Evolutionary conservation across 306 rosid genomes (phyloP).

Genomic region (Heteromeles arbutifolia): DNA sequence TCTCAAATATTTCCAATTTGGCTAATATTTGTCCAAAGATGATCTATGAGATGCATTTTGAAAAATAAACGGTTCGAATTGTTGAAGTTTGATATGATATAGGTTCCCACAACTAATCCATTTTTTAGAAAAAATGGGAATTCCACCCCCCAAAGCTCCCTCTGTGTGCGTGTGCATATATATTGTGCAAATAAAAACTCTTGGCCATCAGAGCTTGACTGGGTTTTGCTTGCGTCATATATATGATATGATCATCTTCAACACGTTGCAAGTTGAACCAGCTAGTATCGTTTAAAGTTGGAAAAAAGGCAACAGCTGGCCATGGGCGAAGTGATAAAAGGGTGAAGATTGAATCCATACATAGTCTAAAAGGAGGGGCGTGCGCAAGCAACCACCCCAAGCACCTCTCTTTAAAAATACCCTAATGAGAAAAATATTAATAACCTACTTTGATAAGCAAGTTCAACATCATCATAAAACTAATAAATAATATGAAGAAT

Average conservation of each 20-base stretch:
- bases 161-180: too few species aligned
- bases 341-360: neutral
- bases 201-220: neutral
- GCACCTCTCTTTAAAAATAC: neutral
- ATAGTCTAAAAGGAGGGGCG: neutral
- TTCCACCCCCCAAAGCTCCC: too few species aligned
- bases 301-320: neutral
- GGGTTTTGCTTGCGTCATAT: neutral
- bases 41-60: too few species aligned
- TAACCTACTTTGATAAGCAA: neutral
- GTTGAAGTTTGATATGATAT: too few species aligned
- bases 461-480: too few species aligned
- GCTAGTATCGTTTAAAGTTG: neutral
- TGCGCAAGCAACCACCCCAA: neutral
- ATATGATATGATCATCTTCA: neutral
- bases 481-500: too few species aligned
- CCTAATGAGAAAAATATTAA: neutral
- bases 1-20: too few species aligned
- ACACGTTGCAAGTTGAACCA: neutral
- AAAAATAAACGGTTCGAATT: too few species aligned
- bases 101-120: too few species aligned
- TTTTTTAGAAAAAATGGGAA: too few species aligned
- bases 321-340: neutral
- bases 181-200: neutral
- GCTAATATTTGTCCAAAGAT: too few species aligned